phyloP scores from a whole-genome alignment of 441 rosid genomes.

The Flueggea neowawraea region DNA sequence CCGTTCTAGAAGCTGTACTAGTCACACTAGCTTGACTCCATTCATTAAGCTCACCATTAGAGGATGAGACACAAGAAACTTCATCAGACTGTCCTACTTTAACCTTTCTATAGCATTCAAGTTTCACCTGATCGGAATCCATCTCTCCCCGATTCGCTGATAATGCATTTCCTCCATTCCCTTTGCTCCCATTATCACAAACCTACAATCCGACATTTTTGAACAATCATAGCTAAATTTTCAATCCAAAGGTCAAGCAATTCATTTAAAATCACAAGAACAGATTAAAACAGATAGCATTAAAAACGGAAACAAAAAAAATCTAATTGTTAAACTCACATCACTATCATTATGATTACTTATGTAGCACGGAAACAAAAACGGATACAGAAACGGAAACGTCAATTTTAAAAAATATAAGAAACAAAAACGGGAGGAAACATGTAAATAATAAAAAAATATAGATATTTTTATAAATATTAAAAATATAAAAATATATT shows the following conservation, averaged over 20 bases:
- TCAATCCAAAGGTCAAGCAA: too few species aligned
- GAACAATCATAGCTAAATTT: too few species aligned
- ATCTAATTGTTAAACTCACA: conserved; percentile 23
- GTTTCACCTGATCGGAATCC: conserved; percentile 37
- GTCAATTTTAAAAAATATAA: too few species aligned
- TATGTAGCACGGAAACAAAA: too few species aligned
- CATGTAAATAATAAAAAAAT: too few species aligned
- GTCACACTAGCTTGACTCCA: conserved; percentile 39
- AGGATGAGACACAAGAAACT: conserved; percentile 25
- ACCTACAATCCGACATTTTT: conserved; percentile 12
- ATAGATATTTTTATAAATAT: too few species aligned
- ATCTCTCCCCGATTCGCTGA: conserved; percentile 21
- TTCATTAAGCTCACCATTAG: conserved; percentile 46
- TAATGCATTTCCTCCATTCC: conserved; percentile 29
- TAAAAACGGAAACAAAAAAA: background rate
- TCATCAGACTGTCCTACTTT: conserved; percentile 35
- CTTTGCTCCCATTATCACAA: conserved; percentile 26
- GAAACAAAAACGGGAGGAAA: too few species aligned
- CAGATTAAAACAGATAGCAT: too few species aligned
- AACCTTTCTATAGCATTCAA: conserved; percentile 40
- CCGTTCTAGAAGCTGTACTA: conserved; percentile 30
- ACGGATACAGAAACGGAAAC: too few species aligned
- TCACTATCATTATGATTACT: conserved; percentile 22
- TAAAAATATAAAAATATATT: too few species aligned
- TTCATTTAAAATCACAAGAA: too few species aligned